These are phyloP conservation scores for Cercophora samala DNA, from an alignment of 495 filamentous ascomycete species.

Conservation along the genomic window DNA sequence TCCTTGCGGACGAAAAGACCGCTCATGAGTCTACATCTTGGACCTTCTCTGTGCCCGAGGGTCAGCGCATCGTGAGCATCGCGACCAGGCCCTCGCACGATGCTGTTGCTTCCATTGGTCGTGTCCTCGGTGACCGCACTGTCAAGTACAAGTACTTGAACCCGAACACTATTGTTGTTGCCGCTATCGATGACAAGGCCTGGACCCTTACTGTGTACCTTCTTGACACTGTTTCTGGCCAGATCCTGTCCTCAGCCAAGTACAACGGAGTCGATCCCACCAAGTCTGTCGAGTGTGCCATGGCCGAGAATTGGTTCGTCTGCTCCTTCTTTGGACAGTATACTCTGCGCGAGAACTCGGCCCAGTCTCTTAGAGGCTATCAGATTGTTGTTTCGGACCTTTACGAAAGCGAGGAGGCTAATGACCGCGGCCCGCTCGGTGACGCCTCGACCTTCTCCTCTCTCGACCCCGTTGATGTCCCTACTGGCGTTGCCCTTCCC, in stretches of 20 bases:
- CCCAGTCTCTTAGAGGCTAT: conserved; percentile 70
- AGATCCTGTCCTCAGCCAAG: conserved; percentile 64
- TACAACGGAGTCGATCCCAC: conserved; percentile 71
- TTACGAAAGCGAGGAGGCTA: conserved; percentile 77
- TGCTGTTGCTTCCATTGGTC: conserved; percentile 89
- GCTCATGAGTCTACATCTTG: conserved; percentile 58
- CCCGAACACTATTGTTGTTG: conserved; percentile 78
- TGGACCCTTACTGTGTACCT: conserved; percentile 68
- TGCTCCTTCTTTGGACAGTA: conserved; percentile 78
- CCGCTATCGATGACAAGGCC: conserved; percentile 57
- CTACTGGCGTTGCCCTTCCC: conserved; percentile 50
- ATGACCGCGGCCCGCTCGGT: conserved; percentile 80
- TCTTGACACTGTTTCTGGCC: conserved; percentile 81
- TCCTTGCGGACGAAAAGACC: conserved; percentile 40
- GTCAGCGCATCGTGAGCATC: conserved; percentile 64
- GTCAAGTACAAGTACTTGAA: conserved; percentile 98
- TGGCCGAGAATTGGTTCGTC: conserved; percentile 94
- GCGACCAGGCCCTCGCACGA: conserved; percentile 70
- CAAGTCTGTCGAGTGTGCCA: conserved; percentile 68
- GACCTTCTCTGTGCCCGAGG: conserved; percentile 66
- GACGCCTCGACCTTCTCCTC: conserved; percentile 68
- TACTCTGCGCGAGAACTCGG: conserved; percentile 43
- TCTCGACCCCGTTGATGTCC: conserved; percentile 51
- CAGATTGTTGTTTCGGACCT: conserved; percentile 84
- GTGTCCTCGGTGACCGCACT: conserved; percentile 82